Conservation (phyloP, 1,284 basidiomycete species). For the Gomphus bonarii region DNA sequence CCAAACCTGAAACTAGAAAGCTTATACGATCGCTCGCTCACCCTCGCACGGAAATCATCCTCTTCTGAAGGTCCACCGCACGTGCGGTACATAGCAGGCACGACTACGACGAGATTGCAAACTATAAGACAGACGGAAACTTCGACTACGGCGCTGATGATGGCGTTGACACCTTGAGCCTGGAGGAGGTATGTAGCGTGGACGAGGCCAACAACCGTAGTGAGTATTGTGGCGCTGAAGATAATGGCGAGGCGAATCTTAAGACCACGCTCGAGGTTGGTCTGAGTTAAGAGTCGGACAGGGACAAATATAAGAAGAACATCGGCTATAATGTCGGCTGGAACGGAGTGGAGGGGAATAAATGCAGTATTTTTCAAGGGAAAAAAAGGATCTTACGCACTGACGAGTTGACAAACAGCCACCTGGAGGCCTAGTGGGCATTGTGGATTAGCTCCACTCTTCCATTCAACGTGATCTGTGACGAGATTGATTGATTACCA, state of each 20-base stretch:
- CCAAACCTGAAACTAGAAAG: too few species aligned
- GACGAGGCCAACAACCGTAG: conserved; percentile 31
- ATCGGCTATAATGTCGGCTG: conserved; percentile 31
- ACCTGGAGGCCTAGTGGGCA: conserved; percentile 27
- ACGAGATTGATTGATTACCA: background rate
- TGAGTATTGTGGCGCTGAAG: conserved; percentile 30
- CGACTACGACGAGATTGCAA: conserved; percentile 30
- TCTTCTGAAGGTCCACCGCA: background rate
- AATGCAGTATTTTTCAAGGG: background rate
- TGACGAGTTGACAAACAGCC: conserved; percentile 29
- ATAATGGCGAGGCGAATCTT: conserved; percentile 28
- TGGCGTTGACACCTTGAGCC: conserved; percentile 22
- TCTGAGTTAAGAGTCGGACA: conserved; percentile 25
- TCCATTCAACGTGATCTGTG: conserved; percentile 20
- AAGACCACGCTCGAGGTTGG: conserved; percentile 22
- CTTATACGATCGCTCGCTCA: too few species aligned
- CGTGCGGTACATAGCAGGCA: conserved; percentile 18
- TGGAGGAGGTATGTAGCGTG: conserved; percentile 28
- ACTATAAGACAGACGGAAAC: conserved; percentile 29
- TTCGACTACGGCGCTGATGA: conserved; percentile 31
- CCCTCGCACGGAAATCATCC: too few species aligned
- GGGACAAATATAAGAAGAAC: conserved; percentile 27
- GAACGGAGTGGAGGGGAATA: background rate
- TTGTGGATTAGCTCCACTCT: conserved; percentile 24
- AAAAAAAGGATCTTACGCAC: conserved; percentile 19